Conservation (phyloP, 768 basidiomycete genomes). For the Tricholoma matsutake region DNA sequence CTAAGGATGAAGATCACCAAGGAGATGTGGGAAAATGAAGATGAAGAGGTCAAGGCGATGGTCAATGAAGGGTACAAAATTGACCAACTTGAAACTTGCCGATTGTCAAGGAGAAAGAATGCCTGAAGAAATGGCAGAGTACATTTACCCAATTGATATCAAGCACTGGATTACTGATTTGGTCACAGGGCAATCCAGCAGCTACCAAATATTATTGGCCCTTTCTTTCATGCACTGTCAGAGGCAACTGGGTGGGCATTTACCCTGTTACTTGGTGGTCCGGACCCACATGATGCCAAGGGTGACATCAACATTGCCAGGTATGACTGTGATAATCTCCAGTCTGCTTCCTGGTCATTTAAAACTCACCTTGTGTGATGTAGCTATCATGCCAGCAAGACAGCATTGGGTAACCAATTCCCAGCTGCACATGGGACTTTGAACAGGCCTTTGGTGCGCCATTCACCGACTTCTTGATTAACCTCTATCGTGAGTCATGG, state of each 20-base stretch:
- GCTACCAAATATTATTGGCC: not conserved
- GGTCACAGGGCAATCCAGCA: not conserved
- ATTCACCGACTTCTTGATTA: constrained; percentile 5
- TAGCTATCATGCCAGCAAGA: constrained; percentile 6
- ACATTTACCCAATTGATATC: not conserved
- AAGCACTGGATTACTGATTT: not conserved
- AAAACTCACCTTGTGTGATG: no score
- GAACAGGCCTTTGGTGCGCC: constrained; percentile 3
- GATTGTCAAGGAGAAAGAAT: no score
- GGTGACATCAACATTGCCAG: constrained; percentile 7
- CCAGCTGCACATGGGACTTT: constrained; percentile 2
- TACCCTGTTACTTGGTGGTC: not conserved
- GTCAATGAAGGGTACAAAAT: not conserved
- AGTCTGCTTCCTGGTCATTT: not conserved
- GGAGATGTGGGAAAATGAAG: constrained; percentile 5
- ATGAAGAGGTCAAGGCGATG: not conserved
- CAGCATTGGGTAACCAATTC: not conserved
- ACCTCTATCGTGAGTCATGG: constrained; percentile 3
- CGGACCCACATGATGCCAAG: not conserved
- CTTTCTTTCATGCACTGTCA: not conserved
- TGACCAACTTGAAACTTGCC: not conserved
- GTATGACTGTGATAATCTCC: not conserved
- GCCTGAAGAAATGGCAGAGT: not conserved
- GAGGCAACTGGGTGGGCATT: constrained; percentile 1
- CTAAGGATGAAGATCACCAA: no score